phyloP scores from a whole-genome alignment of 73 alveolate genomes.

The Stentor coeruleus region DNA sequence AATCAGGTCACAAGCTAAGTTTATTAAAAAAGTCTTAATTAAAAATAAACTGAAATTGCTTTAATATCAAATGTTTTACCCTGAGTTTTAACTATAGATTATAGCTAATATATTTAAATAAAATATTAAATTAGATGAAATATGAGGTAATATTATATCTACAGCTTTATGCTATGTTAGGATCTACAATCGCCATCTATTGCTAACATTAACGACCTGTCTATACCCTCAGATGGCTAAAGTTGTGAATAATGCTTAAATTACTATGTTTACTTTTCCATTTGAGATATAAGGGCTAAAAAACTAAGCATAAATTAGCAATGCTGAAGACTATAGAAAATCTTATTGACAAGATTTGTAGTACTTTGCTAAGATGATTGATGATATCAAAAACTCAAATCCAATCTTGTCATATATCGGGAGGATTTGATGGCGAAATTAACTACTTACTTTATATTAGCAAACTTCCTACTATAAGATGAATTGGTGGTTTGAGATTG shows the following conservation, averaged over 20 bases:
- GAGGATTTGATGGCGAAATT: slow-evolving; percentile 99
- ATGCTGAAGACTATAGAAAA: slow-evolving; percentile 96
- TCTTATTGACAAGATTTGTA: slow-evolving; percentile 79
- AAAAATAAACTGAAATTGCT: neutral
- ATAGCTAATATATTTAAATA: slow-evolving; percentile 92
- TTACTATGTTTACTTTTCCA: slow-evolving; percentile 95
- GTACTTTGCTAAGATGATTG: slow-evolving; percentile 92
- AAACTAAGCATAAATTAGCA: slow-evolving; percentile 96
- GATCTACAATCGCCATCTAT: slow-evolving; percentile 85
- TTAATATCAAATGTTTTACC: neutral
- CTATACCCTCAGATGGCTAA: slow-evolving; percentile 99
- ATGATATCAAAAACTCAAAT: slow-evolving; percentile 85
- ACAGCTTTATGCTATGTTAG: slow-evolving; percentile 97
- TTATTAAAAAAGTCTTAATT: too few species aligned
- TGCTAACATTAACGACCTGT: slow-evolving; percentile 95
- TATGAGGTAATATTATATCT: slow-evolving; percentile 93
- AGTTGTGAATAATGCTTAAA: slow-evolving; percentile 92
- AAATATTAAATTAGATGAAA: slow-evolving; percentile 98
- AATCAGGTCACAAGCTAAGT: neutral
- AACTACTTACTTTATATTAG: slow-evolving; percentile 85
- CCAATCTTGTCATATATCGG: slow-evolving; percentile 93
- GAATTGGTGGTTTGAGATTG: slow-evolving; percentile 99
- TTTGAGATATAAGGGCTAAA: slow-evolving; percentile 99
- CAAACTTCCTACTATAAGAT: slow-evolving; percentile 85
- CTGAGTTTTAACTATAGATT: neutral